These are phyloP conservation scores for Suzukiozyma palmioleophila DNA, from an alignment of 1,139 yeast species.

Conservation along the genomic window DNA sequence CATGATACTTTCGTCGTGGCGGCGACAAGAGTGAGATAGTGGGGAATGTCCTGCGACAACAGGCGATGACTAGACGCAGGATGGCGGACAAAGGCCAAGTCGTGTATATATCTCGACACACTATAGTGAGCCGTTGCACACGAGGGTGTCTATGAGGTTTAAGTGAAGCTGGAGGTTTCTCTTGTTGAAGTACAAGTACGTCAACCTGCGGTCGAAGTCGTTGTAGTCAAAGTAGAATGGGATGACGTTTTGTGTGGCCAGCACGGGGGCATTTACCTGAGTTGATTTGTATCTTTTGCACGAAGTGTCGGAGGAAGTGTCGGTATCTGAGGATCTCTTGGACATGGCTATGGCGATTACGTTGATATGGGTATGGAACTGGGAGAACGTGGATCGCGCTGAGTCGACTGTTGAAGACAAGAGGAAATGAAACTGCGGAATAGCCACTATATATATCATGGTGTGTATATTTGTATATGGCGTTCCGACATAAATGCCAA, in stretches of 20 bases:
- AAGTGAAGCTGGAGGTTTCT: constrained; percentile 18
- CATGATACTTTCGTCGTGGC: no score
- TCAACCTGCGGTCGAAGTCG: not conserved
- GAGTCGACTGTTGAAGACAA: no score
- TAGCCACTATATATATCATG: no score
- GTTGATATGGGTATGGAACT: no score
- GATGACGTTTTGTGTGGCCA: not conserved
- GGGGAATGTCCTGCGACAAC: no score
- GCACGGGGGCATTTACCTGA: not conserved
- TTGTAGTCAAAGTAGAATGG: constrained; percentile 1
- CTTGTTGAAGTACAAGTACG: constrained; percentile 4
- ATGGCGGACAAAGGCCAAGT: no score
- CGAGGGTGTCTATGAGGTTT: constrained; percentile 19
- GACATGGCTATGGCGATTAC: constrained; percentile 1
- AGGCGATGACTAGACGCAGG: no score
- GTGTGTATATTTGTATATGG: no score
- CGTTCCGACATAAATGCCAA: no score
- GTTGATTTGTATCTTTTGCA: constrained; percentile 2
- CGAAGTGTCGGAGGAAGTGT: not conserved
- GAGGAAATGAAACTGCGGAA: no score
- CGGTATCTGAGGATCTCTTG: not conserved
- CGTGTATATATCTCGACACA: not conserved
- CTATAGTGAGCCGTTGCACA: constrained; percentile 5
- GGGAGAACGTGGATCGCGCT: not conserved
- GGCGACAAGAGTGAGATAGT: no score